Conservation (phyloP, 495 filamentous ascomycete genomes). For the Talaromyces nanjingensis region DNA sequence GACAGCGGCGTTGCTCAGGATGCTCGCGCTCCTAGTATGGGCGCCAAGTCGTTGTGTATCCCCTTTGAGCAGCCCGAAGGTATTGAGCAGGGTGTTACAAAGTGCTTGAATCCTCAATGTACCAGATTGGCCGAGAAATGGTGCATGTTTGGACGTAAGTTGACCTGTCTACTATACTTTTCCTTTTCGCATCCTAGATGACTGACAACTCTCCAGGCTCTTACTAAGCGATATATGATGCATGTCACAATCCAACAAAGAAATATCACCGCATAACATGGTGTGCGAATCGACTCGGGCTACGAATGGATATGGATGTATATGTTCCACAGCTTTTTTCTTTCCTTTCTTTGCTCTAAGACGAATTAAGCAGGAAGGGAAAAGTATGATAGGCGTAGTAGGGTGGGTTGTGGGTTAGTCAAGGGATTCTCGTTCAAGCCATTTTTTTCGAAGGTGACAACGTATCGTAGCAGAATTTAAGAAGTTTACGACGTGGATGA, state of each 20-base stretch:
- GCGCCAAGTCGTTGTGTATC: constrained; percentile 95
- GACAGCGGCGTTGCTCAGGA: constrained; percentile 63
- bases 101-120: constrained; percentile 87
- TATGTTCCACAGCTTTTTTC: neutral
- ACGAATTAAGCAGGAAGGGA: neutral
- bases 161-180: neutral
- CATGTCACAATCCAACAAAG: neutral
- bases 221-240: constrained; percentile 17
- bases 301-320: neutral
- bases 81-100: constrained; percentile 69
- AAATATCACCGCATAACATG: neutral
- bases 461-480: neutral
- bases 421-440: neutral
- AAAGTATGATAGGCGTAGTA: neutral
- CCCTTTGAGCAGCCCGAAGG: constrained; percentile 91
- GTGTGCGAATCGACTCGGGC: neutral
- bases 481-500: neutral
- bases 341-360: neutral
- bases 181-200: no score
- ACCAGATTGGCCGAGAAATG: constrained; percentile 63
- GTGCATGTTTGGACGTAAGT: constrained; percentile 74
- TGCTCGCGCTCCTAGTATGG: constrained; percentile 83
- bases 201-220: constrained; percentile 20
- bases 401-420: neutral
- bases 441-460: neutral